phyloP scores from a whole-genome alignment of 2,329 filamentous ascomycete genomes.

The Diaporthe capsici region DNA sequence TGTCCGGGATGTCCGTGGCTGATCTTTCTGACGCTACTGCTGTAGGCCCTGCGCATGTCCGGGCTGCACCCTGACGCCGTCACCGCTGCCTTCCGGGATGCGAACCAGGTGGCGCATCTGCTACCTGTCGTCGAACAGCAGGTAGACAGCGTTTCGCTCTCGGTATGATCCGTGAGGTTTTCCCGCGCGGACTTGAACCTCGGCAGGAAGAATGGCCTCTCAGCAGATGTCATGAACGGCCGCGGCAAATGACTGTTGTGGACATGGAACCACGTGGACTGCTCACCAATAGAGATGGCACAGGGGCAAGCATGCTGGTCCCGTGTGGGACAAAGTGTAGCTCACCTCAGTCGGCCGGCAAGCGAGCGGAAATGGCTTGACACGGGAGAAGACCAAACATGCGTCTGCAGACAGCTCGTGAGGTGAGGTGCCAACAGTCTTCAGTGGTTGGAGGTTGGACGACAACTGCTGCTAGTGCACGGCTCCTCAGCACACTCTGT shows the following conservation, averaged over 20 bases:
- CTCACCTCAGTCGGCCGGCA: not conserved
- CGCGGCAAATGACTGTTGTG: not conserved
- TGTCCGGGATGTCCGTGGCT: slow-evolving; percentile 39
- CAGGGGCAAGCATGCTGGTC: not conserved
- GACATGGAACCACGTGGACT: not conserved
- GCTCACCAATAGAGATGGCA: not conserved
- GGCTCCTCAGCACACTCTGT: not conserved
- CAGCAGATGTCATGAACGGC: not conserved
- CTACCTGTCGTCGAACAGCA: slow-evolving; percentile 79
- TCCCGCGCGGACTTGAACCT: not conserved
- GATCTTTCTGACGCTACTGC: not conserved
- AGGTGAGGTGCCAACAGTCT: not conserved
- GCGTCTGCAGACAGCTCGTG: not conserved
- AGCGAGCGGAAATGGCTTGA: not conserved
- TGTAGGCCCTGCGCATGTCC: slow-evolving; percentile 63
- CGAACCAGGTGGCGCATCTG: slow-evolving; percentile 79
- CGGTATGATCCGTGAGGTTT: slow-evolving; percentile 11
- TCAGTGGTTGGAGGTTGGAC: not conserved
- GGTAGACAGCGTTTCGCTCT: slow-evolving; percentile 63
- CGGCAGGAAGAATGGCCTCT: not conserved
- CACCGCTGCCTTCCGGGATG: slow-evolving; percentile 82
- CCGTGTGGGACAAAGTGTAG: too few species aligned
- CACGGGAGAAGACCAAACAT: too few species aligned
- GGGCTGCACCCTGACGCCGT: slow-evolving; percentile 77
- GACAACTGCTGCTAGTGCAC: not conserved